Percentiles rank a stretch among this genome's conserved stretches.
Evolutionary conservation across 805 yeast genomes (phyloP).

Genomic region (Candida ponderosae): DNA sequence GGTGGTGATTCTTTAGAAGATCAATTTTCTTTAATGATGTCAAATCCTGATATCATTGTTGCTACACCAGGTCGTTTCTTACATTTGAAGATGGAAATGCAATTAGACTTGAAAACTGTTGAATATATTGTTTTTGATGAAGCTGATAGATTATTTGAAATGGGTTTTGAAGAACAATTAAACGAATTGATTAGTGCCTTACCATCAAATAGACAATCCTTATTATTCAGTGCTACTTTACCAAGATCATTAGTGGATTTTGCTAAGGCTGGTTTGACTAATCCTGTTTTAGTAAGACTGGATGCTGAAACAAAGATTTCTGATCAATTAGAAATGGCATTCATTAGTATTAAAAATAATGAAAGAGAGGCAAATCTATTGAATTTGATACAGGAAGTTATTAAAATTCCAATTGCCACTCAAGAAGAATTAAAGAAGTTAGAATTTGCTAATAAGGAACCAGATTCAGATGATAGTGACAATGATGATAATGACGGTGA

Average conservation of each 20-base stretch:
- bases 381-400: constrained; percentile 71
- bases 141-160: constrained; percentile 93
- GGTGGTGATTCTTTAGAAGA: constrained; percentile 99
- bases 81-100: constrained; percentile 95
- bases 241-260: constrained; percentile 91
- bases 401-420: constrained; percentile 76
- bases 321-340: constrained; percentile 86
- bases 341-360: constrained; percentile 67
- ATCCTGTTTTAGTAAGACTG: constrained; percentile 86
- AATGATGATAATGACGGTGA: constrained; percentile 34
- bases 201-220: constrained; percentile 78
- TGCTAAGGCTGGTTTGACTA: constrained; percentile 92
- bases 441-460: constrained; percentile 36
- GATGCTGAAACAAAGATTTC: constrained; percentile 91
- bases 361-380: constrained; percentile 88
- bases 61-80: constrained; percentile 98
- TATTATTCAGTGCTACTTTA: constrained; percentile 89
- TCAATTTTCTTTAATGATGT: constrained; percentile 87
- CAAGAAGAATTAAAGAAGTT: constrained; percentile 55
- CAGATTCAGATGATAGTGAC: constrained; percentile 47
- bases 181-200: constrained; percentile 81
- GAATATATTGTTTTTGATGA: constrained; percentile 95
- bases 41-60: constrained; percentile 87
- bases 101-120: constrained; percentile 68
- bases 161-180: constrained; percentile 92